A percentile compares a stretch with the other conserved stretches of the same genome.
These are phyloP conservation scores for Fraxinus paxiana DNA, from an alignment of 305 asterid species.

Conservation along the genomic window DNA sequence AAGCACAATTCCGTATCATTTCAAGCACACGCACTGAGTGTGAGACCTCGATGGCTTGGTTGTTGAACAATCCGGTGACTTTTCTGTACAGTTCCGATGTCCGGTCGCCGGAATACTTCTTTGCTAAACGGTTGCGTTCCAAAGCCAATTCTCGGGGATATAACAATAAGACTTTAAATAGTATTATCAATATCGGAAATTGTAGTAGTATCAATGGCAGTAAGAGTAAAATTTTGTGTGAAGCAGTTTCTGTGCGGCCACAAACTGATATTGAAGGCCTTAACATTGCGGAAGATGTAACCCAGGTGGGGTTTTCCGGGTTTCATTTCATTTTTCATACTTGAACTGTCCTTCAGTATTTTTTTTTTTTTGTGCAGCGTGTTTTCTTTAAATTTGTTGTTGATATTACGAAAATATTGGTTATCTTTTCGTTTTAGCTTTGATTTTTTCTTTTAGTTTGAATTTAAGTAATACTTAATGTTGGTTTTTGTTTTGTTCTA, in stretches of 20 bases:
- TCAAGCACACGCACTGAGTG: no score
- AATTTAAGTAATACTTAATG: not conserved
- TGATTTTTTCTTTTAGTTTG: not conserved
- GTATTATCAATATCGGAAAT: no score
- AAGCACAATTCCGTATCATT: no score
- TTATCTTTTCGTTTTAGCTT: not conserved
- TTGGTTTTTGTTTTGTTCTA: not conserved
- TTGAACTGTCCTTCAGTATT: not conserved
- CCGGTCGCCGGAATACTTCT: no score
- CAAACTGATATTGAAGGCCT: constrained; percentile 72
- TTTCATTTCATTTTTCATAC: not conserved
- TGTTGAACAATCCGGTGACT: no score
- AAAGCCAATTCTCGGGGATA: no score
- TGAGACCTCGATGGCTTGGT: no score
- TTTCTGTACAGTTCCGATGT: no score
- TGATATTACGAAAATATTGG: not conserved
- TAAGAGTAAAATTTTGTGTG: constrained; percentile 28
- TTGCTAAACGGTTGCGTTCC: no score
- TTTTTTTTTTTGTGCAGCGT: not conserved
- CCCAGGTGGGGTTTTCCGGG: constrained; percentile 51
- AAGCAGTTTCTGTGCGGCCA: constrained; percentile 64
- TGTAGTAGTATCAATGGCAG: no score
- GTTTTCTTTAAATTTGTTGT: not conserved
- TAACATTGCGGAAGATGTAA: constrained; percentile 90
- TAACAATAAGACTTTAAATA: no score